Conservation (phyloP, 257 asterid species). For the Knoxia roxburghii region DNA sequence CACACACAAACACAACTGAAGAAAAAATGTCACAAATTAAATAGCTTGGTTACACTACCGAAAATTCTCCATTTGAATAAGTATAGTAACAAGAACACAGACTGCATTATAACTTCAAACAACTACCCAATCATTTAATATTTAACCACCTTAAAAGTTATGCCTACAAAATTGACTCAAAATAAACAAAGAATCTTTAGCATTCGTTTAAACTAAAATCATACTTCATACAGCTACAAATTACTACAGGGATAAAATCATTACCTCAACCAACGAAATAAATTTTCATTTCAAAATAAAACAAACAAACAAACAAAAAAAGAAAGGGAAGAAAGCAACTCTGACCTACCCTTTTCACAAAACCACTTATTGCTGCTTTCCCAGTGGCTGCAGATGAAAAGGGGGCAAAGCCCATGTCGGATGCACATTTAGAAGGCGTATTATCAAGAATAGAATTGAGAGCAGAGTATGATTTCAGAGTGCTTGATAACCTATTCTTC, state of each 20-base stretch:
- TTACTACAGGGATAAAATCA: background rate
- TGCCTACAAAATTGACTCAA: no score
- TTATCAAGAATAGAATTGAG: constrained; percentile 18
- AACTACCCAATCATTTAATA: background rate
- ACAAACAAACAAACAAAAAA: no score
- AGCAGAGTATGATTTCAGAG: constrained; percentile 37
- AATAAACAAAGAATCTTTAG: no score
- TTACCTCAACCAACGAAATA: no score
- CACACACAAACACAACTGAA: background rate
- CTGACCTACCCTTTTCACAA: constrained; percentile 38
- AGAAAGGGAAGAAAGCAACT: background rate
- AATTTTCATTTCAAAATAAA: no score
- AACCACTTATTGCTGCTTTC: constrained; percentile 24
- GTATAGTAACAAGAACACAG: background rate
- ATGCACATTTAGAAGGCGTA: constrained; percentile 20
- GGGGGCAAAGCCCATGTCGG: constrained; percentile 33
- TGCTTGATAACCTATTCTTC: constrained; percentile 32
- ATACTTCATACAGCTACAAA: background rate
- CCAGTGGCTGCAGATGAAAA: constrained; percentile 36
- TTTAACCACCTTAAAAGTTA: no score
- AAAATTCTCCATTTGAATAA: background rate
- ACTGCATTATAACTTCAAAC: background rate
- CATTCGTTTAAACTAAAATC: background rate
- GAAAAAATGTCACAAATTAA: background rate
- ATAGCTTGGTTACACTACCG: no score